These are phyloP conservation scores for Eimeria acervulina DNA, from an alignment of 169 alveolate species.

Conservation along the genomic window DNA sequence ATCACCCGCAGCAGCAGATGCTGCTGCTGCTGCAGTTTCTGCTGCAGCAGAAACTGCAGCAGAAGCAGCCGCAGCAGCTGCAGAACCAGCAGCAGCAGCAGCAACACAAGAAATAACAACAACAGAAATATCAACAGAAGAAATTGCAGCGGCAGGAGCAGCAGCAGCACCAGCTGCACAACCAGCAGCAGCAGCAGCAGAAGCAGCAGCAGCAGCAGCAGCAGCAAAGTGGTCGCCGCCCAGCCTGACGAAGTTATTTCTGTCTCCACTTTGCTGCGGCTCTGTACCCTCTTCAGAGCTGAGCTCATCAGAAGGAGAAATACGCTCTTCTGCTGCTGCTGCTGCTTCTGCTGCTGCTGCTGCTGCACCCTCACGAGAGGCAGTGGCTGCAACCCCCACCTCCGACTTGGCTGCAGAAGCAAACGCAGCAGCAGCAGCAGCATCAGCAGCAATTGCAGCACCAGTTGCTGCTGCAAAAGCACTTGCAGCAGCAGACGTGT, in stretches of 20 bases:
- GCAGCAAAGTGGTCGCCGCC: not conserved
- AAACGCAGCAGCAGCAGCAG: not conserved
- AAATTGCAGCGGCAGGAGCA: not conserved
- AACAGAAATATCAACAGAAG: not conserved
- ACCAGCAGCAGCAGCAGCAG: not conserved
- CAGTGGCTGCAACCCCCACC: not conserved
- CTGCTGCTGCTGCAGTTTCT: not conserved
- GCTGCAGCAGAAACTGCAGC: not conserved
- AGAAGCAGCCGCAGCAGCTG: not conserved
- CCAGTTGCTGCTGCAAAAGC: not conserved
- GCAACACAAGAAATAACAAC: not conserved
- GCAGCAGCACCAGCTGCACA: not conserved
- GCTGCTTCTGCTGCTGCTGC: constrained; percentile 18
- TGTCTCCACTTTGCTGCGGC: constrained; percentile 55
- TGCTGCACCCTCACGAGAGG: not conserved
- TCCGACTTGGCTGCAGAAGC: not conserved
- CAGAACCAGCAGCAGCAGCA: not conserved
- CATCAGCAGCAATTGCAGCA: constrained; percentile 35
- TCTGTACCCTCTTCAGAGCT: not conserved
- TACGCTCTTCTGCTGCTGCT: constrained; percentile 29
- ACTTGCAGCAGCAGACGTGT: not conserved
- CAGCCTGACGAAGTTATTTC: not conserved
- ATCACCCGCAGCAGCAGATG: not conserved
- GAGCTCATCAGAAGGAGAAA: not conserved
- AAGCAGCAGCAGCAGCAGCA: not conserved